Conservation (phyloP, 306 rosid species). For the Casuarina glauca region DNA sequence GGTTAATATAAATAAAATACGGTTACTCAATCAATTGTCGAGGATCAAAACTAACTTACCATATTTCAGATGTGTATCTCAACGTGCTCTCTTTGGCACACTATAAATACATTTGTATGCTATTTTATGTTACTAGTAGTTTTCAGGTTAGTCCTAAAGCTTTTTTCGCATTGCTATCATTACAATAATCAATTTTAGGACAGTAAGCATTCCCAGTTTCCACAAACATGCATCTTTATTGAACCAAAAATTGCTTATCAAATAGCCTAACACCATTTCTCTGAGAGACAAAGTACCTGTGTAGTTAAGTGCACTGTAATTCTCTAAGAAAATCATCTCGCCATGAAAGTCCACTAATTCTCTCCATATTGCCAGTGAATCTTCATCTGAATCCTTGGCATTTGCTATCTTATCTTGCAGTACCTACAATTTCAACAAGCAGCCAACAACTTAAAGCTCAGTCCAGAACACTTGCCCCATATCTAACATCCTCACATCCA, state of each 20-base stretch:
- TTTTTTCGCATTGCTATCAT: not conserved
- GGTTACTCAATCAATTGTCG: not conserved
- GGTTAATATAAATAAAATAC: not conserved
- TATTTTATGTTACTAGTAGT: not conserved
- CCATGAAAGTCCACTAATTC: constrained; percentile 89
- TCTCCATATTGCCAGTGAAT: constrained; percentile 63
- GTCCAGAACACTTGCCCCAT: constrained; percentile 4
- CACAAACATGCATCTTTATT: not conserved
- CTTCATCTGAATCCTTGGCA: constrained; percentile 56
- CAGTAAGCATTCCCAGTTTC: not conserved
- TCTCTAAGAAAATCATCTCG: constrained; percentile 91
- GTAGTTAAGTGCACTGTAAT: constrained; percentile 82
- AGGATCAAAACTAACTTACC: not conserved
- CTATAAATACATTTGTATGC: not conserved
- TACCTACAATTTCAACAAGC: constrained; percentile 47
- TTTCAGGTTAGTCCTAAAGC: not conserved
- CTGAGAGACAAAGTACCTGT: constrained; percentile 50
- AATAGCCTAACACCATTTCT: not conserved
- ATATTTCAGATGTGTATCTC: not conserved
- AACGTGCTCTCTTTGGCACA: not conserved
- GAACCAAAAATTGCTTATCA: not conserved
- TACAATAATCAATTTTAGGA: not conserved
- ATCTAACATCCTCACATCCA: not conserved
- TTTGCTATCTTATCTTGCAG: constrained; percentile 59
- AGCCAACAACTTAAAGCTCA: constrained; percentile 4